Percentiles rank a stretch among this genome's conserved stretches.
These are phyloP conservation scores for Dactylellina sp. DNA, from an alignment of 2,329 filamentous ascomycete species.

Conservation along the genomic window DNA sequence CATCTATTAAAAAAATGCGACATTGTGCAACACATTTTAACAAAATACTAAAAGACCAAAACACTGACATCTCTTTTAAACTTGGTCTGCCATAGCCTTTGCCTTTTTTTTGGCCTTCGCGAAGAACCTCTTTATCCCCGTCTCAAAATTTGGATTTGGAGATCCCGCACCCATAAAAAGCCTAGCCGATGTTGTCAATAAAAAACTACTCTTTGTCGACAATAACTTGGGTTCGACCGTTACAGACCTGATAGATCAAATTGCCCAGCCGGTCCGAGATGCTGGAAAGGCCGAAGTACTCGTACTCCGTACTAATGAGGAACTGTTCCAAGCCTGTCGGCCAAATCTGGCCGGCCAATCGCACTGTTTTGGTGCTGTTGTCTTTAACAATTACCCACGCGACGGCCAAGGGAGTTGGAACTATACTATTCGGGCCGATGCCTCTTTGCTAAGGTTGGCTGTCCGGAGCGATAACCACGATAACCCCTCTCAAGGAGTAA, in stretches of 20 bases:
- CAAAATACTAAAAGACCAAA: too few species aligned
- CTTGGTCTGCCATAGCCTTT: slow-evolving; percentile 35
- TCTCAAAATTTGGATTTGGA: slow-evolving; percentile 80
- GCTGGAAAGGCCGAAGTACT: slow-evolving; percentile 61
- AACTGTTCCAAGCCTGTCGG: slow-evolving; percentile 73
- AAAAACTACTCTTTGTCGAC: slow-evolving; percentile 79
- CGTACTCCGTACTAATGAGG: slow-evolving; percentile 72
- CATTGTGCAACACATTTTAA: slow-evolving; percentile 37
- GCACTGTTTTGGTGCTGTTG: slow-evolving; percentile 77
- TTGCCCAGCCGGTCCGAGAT: slow-evolving; percentile 52
- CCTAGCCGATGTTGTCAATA: slow-evolving; percentile 71
- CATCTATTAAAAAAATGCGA: slow-evolving; percentile 16
- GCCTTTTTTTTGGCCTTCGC: slow-evolving; percentile 69
- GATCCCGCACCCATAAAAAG: slow-evolving; percentile 73
- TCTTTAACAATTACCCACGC: slow-evolving; percentile 79
- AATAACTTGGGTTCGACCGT: slow-evolving; percentile 69
- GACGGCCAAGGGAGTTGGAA: slow-evolving; percentile 79
- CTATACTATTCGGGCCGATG: slow-evolving; percentile 84
- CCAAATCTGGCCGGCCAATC: slow-evolving; percentile 76
- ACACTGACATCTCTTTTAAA: not conserved
- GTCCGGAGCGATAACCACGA: slow-evolving; percentile 68
- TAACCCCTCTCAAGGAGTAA: slow-evolving; percentile 82
- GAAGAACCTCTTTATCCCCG: slow-evolving; percentile 84
- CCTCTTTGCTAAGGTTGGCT: slow-evolving; percentile 67
- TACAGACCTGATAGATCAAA: slow-evolving; percentile 57